Evolutionary conservation across 106 monocot genomes (phyloP).

Genomic region (Narthecium ossifragum): DNA sequence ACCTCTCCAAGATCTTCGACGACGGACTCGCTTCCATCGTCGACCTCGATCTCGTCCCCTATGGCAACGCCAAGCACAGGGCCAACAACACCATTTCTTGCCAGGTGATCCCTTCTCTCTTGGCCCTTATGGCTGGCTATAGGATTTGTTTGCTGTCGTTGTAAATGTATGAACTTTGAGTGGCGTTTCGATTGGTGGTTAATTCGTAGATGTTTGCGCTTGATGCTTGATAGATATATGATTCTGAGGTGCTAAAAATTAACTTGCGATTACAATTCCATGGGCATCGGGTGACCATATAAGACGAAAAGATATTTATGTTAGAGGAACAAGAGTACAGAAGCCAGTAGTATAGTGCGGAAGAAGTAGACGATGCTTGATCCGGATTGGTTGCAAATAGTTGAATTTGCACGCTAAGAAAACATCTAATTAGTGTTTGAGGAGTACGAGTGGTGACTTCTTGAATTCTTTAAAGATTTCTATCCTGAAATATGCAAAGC

Average conservation of each 20-base stretch:
- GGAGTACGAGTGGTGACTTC: too few relatives aligned
- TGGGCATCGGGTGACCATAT: too few relatives aligned
- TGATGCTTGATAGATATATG: neutral
- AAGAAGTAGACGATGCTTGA: too few relatives aligned
- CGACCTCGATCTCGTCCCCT: conserved; percentile 82
- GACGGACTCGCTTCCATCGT: conserved; percentile 61
- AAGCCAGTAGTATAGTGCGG: too few relatives aligned
- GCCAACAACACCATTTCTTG: conserved; percentile 71
- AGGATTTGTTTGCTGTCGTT: neutral
- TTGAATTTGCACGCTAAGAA: too few relatives aligned
- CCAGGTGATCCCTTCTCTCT: conserved; percentile 45
- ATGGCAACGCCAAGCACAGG: conserved; percentile 66
- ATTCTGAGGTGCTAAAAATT: neutral
- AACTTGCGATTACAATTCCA: too few relatives aligned
- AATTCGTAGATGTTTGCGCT: neutral
- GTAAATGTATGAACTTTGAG: neutral
- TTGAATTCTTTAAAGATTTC: too few relatives aligned
- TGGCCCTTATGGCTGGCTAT: neutral
- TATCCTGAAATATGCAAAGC: too few relatives aligned
- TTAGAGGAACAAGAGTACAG: too few relatives aligned
- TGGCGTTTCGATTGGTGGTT: neutral
- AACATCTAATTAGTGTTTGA: too few relatives aligned
- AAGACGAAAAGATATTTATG: too few relatives aligned
- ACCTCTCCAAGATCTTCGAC: conserved; percentile 64
- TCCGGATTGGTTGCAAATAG: too few relatives aligned